Conservation (phyloP, 352 stramenopile species). For the Globisporangium middletonii region DNA sequence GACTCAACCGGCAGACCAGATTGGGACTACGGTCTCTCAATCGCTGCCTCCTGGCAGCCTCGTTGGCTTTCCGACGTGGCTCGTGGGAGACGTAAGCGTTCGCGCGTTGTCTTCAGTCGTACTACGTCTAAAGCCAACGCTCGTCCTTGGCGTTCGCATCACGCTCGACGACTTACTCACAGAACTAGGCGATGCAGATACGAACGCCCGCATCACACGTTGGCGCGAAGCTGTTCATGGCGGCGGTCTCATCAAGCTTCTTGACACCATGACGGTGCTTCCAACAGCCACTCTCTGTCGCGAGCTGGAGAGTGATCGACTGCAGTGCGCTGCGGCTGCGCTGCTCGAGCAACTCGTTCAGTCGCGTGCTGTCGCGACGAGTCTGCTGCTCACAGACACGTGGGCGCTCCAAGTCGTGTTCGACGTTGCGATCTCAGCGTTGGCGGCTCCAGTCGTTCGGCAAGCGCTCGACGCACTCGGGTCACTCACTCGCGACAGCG, state of each 20-base stretch:
- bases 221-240: neutral
- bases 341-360: conserved; percentile 5
- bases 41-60: too few species aligned
- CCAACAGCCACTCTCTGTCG: neutral
- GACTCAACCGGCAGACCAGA: too few species aligned
- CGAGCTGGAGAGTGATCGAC: neutral
- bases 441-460: neutral
- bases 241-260: neutral
- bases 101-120: neutral
- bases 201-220: neutral
- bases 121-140: neutral
- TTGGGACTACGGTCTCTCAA: too few species aligned
- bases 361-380: conserved; percentile 2
- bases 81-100: too few species aligned
- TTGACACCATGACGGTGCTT: neutral
- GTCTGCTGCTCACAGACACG: conserved; percentile 4
- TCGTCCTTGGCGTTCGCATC: neutral
- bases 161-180: conserved; percentile 1
- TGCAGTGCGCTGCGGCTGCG: conserved; percentile 2
- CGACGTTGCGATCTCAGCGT: conserved; percentile 5
- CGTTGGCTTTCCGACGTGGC: too few species aligned
- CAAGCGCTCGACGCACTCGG: conserved; percentile 4
- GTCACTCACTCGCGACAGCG: neutral
- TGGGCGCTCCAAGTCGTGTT: conserved; percentile 7
- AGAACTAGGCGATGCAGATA: conserved; percentile 1